Percentiles rank a stretch among this genome's conserved stretches.
Evolutionary conservation across 192 early-diverging fungal species (phyloP).

Genomic region (Diversispora eburnea): DNA sequence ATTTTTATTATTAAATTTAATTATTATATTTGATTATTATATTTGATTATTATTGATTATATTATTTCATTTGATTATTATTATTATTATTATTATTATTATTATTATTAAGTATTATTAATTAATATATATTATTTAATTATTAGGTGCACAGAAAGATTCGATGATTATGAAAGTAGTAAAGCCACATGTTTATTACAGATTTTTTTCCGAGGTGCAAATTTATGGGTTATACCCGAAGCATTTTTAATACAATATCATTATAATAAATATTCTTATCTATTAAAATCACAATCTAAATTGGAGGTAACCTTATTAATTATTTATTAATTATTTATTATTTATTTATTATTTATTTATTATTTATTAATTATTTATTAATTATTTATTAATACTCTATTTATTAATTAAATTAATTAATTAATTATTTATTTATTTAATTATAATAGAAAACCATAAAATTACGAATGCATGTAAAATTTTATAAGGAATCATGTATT

Average conservation of each 20-base stretch:
- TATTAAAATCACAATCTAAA: neutral
- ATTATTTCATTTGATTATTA: neutral
- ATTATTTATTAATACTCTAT: neutral
- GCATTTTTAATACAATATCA: conserved; percentile 33
- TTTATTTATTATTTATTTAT: neutral
- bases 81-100: neutral
- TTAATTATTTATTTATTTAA: neutral
- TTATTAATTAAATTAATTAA: neutral
- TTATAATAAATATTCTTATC: neutral
- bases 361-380: neutral
- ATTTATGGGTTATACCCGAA: conserved; percentile 54
- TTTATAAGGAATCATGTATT: conserved; percentile 54
- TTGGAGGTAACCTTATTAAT: neutral
- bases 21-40: neutral
- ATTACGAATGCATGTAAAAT: conserved; percentile 55
- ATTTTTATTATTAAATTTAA: neutral
- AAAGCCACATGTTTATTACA: conserved; percentile 49
- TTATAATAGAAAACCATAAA: conserved; percentile 47
- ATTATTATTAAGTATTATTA: neutral
- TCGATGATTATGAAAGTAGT: conserved; percentile 51
- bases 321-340: neutral
- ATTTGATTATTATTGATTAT: no score
- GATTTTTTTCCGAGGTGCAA: conserved; percentile 46
- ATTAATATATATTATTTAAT: neutral
- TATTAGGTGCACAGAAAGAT: conserved; percentile 21